phyloP scores from a whole-genome alignment of 106 monocot species.

The Allium cepa region DNA sequence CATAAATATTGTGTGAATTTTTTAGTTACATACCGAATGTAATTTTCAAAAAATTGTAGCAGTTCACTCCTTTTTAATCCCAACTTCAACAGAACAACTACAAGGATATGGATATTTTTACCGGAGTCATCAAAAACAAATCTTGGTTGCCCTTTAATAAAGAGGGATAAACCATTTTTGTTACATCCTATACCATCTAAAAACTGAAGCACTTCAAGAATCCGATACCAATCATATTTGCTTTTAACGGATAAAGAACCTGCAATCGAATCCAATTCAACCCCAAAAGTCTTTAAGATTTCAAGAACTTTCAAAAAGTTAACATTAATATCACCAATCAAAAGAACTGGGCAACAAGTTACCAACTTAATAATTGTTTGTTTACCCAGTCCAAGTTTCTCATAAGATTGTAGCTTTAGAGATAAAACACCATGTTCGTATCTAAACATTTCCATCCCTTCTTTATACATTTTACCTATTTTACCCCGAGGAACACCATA shows the following conservation, averaged over 20 bases:
- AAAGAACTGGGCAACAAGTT: conserved; percentile 55
- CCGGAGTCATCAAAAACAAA: conserved; percentile 85
- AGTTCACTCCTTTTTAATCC: conserved; percentile 43
- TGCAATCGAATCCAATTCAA: conserved; percentile 51
- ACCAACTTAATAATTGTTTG: conserved; percentile 62
- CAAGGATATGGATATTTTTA: conserved; percentile 67
- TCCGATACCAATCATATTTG: conserved; percentile 47
- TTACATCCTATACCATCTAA: conserved; percentile 38
- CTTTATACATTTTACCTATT: conserved; percentile 81
- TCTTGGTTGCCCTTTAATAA: conserved; percentile 48
- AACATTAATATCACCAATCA: conserved; percentile 39
- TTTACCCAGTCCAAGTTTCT: conserved; percentile 44
- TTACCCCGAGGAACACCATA: conserved; percentile 75
- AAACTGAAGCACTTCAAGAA: conserved; percentile 49
- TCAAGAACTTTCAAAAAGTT: conserved; percentile 44
- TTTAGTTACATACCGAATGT: conserved; percentile 50
- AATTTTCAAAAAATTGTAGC: conserved; percentile 42
- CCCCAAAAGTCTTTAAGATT: conserved; percentile 37
- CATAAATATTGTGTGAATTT: conserved; percentile 50
- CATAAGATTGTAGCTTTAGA: conserved; percentile 44
- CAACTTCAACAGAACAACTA: conserved; percentile 58
- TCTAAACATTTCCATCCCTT: conserved; percentile 46
- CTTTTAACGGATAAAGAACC: conserved; percentile 54
- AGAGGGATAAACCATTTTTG: conserved; percentile 24
- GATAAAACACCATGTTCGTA: conserved; percentile 34